Conservation (phyloP, 257 asterid genomes). For the Solanum chiquidenum region DNA sequence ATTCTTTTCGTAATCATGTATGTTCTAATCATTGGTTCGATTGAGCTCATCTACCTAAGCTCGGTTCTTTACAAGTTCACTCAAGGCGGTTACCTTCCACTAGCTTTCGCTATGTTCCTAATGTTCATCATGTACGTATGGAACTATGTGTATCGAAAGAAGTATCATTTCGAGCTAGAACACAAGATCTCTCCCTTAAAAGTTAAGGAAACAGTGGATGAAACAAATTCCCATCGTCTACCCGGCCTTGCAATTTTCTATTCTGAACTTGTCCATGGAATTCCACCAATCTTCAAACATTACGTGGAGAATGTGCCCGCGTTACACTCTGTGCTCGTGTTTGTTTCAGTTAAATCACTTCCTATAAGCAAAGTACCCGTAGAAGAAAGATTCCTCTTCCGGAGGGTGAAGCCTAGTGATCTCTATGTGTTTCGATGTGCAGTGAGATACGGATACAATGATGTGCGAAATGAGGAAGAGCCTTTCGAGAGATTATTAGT, state of each 20-base stretch:
- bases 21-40: constrained; percentile 11
- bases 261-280: constrained; percentile 53
- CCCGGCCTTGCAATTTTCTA: constrained; percentile 52
- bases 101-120: constrained; percentile 28
- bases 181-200: constrained; percentile 35
- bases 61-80: constrained; percentile 41
- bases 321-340: constrained; percentile 31
- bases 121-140: constrained; percentile 36
- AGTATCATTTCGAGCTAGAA: constrained; percentile 34
- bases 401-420: constrained; percentile 31
- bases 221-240: constrained; percentile 13
- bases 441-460: constrained; percentile 50
- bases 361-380: constrained; percentile 38
- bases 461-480: constrained; percentile 22
- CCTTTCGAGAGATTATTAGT: constrained; percentile 26
- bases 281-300: constrained; percentile 52
- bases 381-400: constrained; percentile 42
- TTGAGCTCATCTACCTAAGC: constrained; percentile 36
- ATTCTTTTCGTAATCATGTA: constrained; percentile 13
- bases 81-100: constrained; percentile 46
- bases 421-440: constrained; percentile 40
- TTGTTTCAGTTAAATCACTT: constrained; percentile 46
- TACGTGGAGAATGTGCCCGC: constrained; percentile 40
- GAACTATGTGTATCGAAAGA: constrained; percentile 34
- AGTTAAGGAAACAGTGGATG: constrained; percentile 10